phyloP scores from a whole-genome alignment of 495 filamentous ascomycete species.

The Aspergillus panamensis region DNA sequence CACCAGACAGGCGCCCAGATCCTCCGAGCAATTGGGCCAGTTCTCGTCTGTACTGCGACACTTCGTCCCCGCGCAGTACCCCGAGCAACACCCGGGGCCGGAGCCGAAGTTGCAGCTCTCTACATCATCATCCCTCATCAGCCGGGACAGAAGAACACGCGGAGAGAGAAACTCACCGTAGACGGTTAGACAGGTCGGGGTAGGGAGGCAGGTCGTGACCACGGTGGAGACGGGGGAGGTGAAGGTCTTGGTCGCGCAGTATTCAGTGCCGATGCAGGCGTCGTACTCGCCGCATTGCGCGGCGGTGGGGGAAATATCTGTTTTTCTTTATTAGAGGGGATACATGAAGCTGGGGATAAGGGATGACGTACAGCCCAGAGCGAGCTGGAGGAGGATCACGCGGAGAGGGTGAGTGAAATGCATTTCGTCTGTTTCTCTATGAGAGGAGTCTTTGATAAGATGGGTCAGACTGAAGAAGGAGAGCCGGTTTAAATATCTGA shows the following conservation, averaged over 20 bases:
- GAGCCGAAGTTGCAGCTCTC: constrained; percentile 18
- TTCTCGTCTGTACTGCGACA: constrained; percentile 29
- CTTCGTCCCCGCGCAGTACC: constrained; percentile 29
- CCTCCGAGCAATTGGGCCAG: constrained; percentile 28
- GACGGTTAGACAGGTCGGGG: constrained; percentile 30
- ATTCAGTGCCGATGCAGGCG: constrained; percentile 31
- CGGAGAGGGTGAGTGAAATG: constrained; percentile 10
- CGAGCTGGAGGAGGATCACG: constrained; percentile 8
- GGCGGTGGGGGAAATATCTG: constrained; percentile 9
- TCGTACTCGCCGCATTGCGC: constrained; percentile 25
- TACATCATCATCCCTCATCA: background rate
- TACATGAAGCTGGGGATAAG: background rate
- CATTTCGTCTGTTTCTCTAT: constrained; percentile 11
- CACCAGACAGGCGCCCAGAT: constrained; percentile 22
- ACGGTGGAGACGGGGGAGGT: constrained; percentile 29
- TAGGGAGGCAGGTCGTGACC: constrained; percentile 32
- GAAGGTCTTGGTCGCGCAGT: constrained; percentile 33
- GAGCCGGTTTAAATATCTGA: constrained; percentile 6
- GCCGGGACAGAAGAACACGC: background rate
- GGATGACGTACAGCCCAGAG: constrained; percentile 7
- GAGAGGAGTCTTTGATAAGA: background rate
- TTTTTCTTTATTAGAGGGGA: background rate
- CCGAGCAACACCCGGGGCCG: constrained; percentile 25
- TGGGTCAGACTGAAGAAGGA: background rate
- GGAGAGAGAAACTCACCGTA: constrained; percentile 25